phyloP scores from a whole-genome alignment of 495 filamentous ascomycete genomes.

The Penicillium longicatenatum region DNA sequence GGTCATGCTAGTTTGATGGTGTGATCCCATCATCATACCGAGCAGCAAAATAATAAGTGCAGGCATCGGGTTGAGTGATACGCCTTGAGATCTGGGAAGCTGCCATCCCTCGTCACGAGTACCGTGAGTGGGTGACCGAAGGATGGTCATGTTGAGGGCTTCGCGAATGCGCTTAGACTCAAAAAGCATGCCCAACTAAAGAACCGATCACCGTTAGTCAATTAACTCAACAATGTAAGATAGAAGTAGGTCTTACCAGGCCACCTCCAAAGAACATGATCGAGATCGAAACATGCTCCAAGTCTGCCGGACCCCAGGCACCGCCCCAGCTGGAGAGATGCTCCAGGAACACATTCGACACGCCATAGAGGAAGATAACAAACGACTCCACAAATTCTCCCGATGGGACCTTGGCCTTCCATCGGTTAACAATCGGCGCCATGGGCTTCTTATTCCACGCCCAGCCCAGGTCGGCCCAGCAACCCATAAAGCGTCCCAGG shows the following conservation, averaged over 20 bases:
- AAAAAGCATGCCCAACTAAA: slow-evolving; percentile 85
- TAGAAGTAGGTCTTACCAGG: slow-evolving; percentile 57
- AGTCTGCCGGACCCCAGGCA: slow-evolving; percentile 73
- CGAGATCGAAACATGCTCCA: slow-evolving; percentile 93
- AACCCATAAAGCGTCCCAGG: slow-evolving; percentile 86
- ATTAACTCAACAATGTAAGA: neutral
- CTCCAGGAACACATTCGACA: slow-evolving; percentile 90
- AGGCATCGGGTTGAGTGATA: slow-evolving; percentile 89
- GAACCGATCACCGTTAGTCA: slow-evolving; percentile 1
- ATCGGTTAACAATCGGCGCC: slow-evolving; percentile 54
- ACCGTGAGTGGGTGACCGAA: slow-evolving; percentile 40
- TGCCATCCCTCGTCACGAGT: slow-evolving; percentile 53
- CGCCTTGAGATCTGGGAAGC: slow-evolving; percentile 65
- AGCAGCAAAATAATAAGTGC: slow-evolving; percentile 81
- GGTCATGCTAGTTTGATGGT: slow-evolving; percentile 81
- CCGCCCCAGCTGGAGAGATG: slow-evolving; percentile 73
- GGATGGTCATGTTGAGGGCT: slow-evolving; percentile 67
- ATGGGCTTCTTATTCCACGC: slow-evolving; percentile 88
- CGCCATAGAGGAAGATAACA: slow-evolving; percentile 86
- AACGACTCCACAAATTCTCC: slow-evolving; percentile 88
- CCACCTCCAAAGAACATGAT: slow-evolving; percentile 95
- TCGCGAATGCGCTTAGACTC: slow-evolving; percentile 73
- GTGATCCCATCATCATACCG: slow-evolving; percentile 92
- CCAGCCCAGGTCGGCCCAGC: slow-evolving; percentile 92
- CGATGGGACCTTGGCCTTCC: slow-evolving; percentile 67